Base-by-base conservation (phyloP, 2,329 filamentous ascomycete species). In the Fusarium sp. region DNA sequence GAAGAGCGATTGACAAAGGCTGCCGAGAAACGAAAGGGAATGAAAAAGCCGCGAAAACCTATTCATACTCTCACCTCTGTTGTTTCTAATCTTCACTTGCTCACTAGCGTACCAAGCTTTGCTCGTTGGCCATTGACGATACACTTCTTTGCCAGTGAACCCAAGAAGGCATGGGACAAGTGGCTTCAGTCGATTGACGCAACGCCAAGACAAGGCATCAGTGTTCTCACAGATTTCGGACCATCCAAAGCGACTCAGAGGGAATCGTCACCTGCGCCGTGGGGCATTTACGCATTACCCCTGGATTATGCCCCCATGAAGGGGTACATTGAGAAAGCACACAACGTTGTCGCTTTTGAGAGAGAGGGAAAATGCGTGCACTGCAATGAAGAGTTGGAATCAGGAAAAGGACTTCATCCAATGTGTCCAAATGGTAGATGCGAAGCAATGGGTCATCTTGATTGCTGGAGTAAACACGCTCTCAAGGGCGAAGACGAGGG, bases 71-170 rank as follows among this genome's bases (percentile, higher is more conserved):
- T 97, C 46, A 85, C 82, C 23, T 91, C 91, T 4, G 85, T 93
- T 38, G 78, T 98, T 27, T 90, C 90, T 3, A 96, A 97, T 73
- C 79, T 98, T 25, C 92, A 97, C 77, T 83, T 96, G 3, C 83
- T 99, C 0, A 84, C 97, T 1, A 86, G 91, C 0, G 91, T 93
- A 2, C 86, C 88, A 2, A 96, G 92, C 77, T 98, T 98, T 77
- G 82, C 84, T 14, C 83, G 89, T 49, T 97, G 93, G 95, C 95
- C 95, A 18, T 82, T 99, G 58, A 87, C 87, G 58, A 77, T 97
- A 50, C 89, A 91, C 23, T 95, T 98, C 79, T 95, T 97, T 71
- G 84, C 84, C 2, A 80, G 83, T 3, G 91, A 95, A 64, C 89
- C 93, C 0, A 86, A 91, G 72, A 80, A 81, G 18, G 84, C 86